Evolutionary conservation across 345 rosid species (phyloP), one percentile per base, ranked within the genome.

Genomic region (Linum tenue): DNA sequence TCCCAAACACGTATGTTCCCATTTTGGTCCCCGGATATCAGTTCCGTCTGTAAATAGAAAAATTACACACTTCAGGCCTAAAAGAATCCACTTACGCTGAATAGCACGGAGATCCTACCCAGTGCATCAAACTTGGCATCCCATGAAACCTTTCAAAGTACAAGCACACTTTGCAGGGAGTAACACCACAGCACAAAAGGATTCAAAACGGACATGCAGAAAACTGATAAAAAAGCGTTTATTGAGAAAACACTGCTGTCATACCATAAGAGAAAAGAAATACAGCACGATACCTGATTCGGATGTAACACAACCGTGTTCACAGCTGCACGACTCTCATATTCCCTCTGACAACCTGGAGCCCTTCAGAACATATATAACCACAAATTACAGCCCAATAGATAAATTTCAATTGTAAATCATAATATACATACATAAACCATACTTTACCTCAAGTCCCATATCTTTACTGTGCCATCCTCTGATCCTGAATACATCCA

Each of bases 401-500:
- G 53, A 15, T 48, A 5, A 48, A 48, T 22, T 2, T 48, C 14
- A 48, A 48, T 10, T 48, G 53, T 42, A 59, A 56, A 64, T 7
- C 37, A 55, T 60, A 31, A 65, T 39, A 60, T 8, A 5, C 12
- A 22, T 22, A 22, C 56, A 39, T 59, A 22, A 31, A 9, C 17
- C 1, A 37, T 38, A 56, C 31, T 41, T 43, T 62, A 86, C 97
- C 99, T 88, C 77, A 94, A 82, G 71, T 94, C 99, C 99, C 97
- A 94, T 64, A 90, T 86, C 75, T 85, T 90, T 66, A 94, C 99
- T 0, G 97, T 94, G 36, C 97, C 96, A 81, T 94, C 99, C 73
- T 90, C 99, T 38, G 97, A 94, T 64, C 99, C 99, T n/a, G 99
- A 90, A 69, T 94, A 94, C 99, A 94, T 94, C 97, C 89, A 85